Evolutionary conservation across 1,139 yeast genomes (phyloP), one percentile per base, ranked within the genome.

Genomic region (Pichia sp.): DNA sequence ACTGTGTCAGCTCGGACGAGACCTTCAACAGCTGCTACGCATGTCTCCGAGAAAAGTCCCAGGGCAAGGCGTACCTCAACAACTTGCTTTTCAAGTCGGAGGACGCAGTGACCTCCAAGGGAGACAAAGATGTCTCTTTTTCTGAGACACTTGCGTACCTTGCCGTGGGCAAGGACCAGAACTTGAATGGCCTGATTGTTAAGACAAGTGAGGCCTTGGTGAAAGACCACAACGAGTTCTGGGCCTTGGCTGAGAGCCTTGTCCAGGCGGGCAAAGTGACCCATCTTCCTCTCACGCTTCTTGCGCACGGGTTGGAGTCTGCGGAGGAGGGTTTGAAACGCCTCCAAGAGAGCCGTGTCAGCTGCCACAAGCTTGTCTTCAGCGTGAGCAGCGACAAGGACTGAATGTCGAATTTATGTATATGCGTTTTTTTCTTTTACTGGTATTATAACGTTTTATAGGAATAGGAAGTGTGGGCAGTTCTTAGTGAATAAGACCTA

Each of bases 11-110:
- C 10, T 57, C 49, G 10, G 53, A 54, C 1, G 68, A 65, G 11
- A 75, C 85, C n/a, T 73, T 71, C 61, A 77, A 76, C 57, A 60
- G 64, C n/a, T 61, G 70, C 11, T 77, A 81, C 65, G 74, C 74
- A 52, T 72, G 79, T 29, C 72, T 84, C 10, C 41, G 66, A 5
- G 67, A 66, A 4, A n/a, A 4, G n/a, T 10, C 26, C 11, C n/a
- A 16, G 26, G 68, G 68, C 26, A 68, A 68, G 5, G 72, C 76
- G 19, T 61, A 51, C n/a, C 45, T 76, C 40, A 78, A 75, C 56
- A 68, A 66, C 45, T 63, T 78, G 45, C 63, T 76, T 44, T 64
- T 65, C 47, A 55, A 71, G 34, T 59, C 55, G 1, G 56, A 65
- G 1, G 58, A 53, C 11, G 53, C 62, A 23, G 58, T 66, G 31